phyloP scores from a whole-genome alignment of 2,329 filamentous ascomycete species.

The Colletotrichum tropicicola region DNA sequence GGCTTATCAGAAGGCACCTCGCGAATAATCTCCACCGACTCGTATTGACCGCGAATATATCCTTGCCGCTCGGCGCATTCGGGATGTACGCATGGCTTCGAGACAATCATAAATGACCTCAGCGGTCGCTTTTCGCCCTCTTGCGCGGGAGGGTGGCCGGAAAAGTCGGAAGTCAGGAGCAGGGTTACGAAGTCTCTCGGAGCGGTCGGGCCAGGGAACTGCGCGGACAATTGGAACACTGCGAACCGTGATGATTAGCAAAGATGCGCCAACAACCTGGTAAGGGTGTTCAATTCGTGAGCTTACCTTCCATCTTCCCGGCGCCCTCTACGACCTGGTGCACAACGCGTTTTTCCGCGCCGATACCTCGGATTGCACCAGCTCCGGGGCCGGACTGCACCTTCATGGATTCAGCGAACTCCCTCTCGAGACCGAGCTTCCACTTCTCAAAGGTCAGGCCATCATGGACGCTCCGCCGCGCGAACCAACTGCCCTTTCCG shows the following conservation, averaged over 20 bases:
- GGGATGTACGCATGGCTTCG: constrained; percentile 82
- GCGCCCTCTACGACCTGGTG: constrained; percentile 63
- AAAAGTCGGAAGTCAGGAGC: constrained; percentile 73
- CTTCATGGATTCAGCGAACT: constrained; percentile 82
- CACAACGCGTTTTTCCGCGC: constrained; percentile 80
- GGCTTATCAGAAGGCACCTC: constrained; percentile 73
- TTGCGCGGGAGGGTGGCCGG: constrained; percentile 44
- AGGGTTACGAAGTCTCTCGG: constrained; percentile 89
- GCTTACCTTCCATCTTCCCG: constrained; percentile 70
- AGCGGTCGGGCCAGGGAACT: constrained; percentile 89
- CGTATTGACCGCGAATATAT: constrained; percentile 86
- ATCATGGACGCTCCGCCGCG: constrained; percentile 82
- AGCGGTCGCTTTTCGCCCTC: constrained; percentile 48
- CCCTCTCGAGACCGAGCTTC: constrained; percentile 78
- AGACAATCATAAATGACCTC: constrained; percentile 87
- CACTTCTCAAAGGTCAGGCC: constrained; percentile 81
- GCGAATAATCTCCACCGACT: constrained; percentile 90
- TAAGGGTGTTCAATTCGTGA: background rate
- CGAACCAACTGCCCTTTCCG: constrained; percentile 89
- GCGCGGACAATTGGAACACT: constrained; percentile 88
- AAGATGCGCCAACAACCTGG: constrained; percentile 11
- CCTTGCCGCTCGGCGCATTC: constrained; percentile 75
- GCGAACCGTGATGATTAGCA: constrained; percentile 29
- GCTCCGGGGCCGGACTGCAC: constrained; percentile 75
- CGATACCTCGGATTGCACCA: constrained; percentile 84